Evolutionary conservation across 2,329 filamentous ascomycete genomes (phyloP).

Genomic region (Rhynchosporium graminicola): DNA sequence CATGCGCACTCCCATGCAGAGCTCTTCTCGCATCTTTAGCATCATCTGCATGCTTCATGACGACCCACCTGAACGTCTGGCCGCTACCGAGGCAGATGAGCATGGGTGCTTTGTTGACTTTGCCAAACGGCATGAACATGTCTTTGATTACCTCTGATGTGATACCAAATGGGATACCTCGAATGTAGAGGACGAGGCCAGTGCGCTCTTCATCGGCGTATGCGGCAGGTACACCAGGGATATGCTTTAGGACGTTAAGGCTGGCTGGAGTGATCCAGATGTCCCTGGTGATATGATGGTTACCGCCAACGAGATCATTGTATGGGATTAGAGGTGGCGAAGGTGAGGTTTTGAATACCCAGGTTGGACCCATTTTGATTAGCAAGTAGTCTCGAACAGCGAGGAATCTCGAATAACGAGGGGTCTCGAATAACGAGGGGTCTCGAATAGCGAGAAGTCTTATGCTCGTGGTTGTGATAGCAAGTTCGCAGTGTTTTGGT

Average conservation of each 20-base stretch:
- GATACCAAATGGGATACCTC: slow-evolving; percentile 27
- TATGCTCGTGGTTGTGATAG: no score
- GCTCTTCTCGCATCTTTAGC: slow-evolving; percentile 20
- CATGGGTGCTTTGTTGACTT: slow-evolving; percentile 24
- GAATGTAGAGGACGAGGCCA: slow-evolving; percentile 30
- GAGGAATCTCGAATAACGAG: background rate
- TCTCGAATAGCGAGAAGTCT: no score
- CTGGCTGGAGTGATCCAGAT: slow-evolving; percentile 24
- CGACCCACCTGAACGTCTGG: no score
- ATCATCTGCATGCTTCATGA: slow-evolving; percentile 25
- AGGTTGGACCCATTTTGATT: background rate
- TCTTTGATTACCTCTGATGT: slow-evolving; percentile 11
- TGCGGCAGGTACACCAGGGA: slow-evolving; percentile 29
- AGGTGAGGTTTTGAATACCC: background rate
- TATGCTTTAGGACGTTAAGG: slow-evolving; percentile 10
- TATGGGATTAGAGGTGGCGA: slow-evolving; percentile 10
- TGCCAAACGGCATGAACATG: slow-evolving; percentile 27
- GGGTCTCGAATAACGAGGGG: no score
- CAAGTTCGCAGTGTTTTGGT: no score
- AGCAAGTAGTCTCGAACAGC: background rate
- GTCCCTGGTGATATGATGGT: slow-evolving; percentile 16
- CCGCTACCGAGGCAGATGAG: slow-evolving; percentile 27
- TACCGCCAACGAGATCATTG: slow-evolving; percentile 5
- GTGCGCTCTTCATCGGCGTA: slow-evolving; percentile 27
- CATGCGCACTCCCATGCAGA: slow-evolving; percentile 23